A percentile compares a stretch with the other conserved stretches of the same genome.
phyloP scores from a whole-genome alignment of 2,329 filamentous ascomycete species.

The Colletotrichum sp. region DNA sequence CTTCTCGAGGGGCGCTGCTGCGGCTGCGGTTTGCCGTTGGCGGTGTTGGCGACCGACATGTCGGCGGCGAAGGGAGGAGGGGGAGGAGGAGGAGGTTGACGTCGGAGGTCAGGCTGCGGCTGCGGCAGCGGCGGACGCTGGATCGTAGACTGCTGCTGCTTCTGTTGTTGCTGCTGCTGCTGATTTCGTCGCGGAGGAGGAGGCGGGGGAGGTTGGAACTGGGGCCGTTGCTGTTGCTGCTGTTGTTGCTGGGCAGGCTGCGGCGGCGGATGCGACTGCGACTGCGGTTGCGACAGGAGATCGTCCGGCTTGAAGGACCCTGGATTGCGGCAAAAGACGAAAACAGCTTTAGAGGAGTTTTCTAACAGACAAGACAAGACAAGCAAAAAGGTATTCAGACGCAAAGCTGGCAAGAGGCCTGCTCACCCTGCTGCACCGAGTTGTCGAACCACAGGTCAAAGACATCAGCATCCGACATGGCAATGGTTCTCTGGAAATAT shows the following conservation, averaged over 20 bases:
- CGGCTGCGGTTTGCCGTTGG: not conserved
- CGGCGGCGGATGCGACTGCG: not conserved
- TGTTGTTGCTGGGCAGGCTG: not conserved
- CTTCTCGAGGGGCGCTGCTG: conserved; percentile 4
- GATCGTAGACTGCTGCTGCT: not conserved
- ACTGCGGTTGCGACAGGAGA: not conserved
- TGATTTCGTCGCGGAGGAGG: not conserved
- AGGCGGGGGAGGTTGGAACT: not conserved
- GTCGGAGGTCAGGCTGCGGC: not conserved
- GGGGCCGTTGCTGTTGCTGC: not conserved
- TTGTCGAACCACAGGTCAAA: conserved; percentile 5
- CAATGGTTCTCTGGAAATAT: not conserved
- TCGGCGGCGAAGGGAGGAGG: not conserved
- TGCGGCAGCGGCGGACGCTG: not conserved
- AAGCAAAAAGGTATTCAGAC: not conserved
- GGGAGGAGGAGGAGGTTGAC: not conserved
- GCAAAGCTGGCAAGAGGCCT: conserved; percentile 11
- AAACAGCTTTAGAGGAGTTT: not conserved
- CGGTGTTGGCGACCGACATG: conserved; percentile 9
- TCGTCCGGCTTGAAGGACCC: not conserved
- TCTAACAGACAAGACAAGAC: not conserved
- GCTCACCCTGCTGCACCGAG: conserved; percentile 3
- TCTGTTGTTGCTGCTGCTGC: not conserved
- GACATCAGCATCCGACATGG: conserved; percentile 1
- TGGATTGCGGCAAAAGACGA: not conserved